Base-by-base conservation (phyloP, 257 asterid genomes). In the Plantago ovata region DNA sequence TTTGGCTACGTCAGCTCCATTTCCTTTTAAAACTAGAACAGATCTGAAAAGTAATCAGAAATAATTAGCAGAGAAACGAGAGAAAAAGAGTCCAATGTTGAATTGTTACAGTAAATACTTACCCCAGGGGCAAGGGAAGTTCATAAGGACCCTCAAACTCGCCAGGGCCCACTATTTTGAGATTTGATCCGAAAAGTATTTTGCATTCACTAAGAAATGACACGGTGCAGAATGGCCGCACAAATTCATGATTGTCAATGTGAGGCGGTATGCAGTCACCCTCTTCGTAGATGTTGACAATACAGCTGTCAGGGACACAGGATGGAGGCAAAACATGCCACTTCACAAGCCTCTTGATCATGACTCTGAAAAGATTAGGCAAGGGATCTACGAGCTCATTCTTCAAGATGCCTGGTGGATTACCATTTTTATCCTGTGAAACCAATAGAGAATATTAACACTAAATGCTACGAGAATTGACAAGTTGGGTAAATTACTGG, bases 251-350 rank as follows among this genome's bases (percentile, higher is more conserved):
- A 75, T 84, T 82, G 60, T 89, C 97, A 16, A 89, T 84, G 65
- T 86, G 97, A 36, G 97, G 97, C 0, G 97, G 97, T 77, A 89
- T 89, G 46, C 97, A 86, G 69, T 89, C 97, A 15, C 89, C 97
- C 67, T 86, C 82, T 0, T 89, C 94, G 15, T 89, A 89, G 16
- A 89, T 86, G 65, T 89, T 89, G 63, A 89, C 97, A 7, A 89
- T 89, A 62, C 97, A 89, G 65, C 97, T 89, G 64, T 89, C 82
- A 1, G 97, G 97, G n/a, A 86, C 76, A 63, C 95, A 86, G 0
- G 81, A 71, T 9, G 86, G 77, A 8, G 95, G 97, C 74, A 89
- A 46, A 50, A 89, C 85, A 28, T 74, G 84, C 94, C 94, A 89
- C 45, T 77, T 52, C 7, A 89, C 76, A 61, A 89, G 84, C 75